These are phyloP conservation scores for Candida coleopterorum DNA, from an alignment of 805 yeast species.

Conservation along the genomic window DNA sequence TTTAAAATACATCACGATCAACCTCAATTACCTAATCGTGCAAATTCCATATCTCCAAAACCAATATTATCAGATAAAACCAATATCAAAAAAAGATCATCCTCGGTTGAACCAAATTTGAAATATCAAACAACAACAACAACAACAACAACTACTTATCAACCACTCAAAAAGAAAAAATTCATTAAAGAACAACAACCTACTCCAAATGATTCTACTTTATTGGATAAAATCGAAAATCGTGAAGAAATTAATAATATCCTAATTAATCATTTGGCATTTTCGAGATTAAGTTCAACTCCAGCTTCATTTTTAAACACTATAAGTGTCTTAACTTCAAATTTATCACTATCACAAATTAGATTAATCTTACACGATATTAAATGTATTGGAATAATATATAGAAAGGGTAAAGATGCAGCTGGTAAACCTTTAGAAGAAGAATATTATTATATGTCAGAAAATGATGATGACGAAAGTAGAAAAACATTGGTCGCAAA, in stretches of 20 bases:
- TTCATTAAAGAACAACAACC: conserved; percentile 21
- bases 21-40: background rate
- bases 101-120: conserved; percentile 30
- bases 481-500: conserved; percentile 69
- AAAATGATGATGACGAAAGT: conserved; percentile 66
- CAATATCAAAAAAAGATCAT: conserved; percentile 24
- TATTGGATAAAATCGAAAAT: conserved; percentile 19
- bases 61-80: conserved; percentile 24
- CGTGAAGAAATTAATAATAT: conserved; percentile 56
- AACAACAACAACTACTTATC: conserved; percentile 3
- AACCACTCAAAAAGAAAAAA: conserved; percentile 12
- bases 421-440: conserved; percentile 93
- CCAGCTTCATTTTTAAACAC: conserved; percentile 69
- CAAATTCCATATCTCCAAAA: conserved; percentile 5
- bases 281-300: conserved; percentile 80
- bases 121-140: conserved; percentile 12
- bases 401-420: conserved; percentile 90
- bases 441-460: conserved; percentile 88
- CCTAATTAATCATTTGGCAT: conserved; percentile 81
- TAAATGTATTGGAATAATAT: conserved; percentile 77
- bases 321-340: conserved; percentile 53
- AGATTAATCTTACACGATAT: conserved; percentile 42
- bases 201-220: conserved; percentile 2
- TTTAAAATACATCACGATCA: conserved; percentile 4
- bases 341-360: conserved; percentile 40